Evolutionary conservation across 352 stramenopile species (phyloP).

Genomic region (Globisporangium mamillatum): DNA sequence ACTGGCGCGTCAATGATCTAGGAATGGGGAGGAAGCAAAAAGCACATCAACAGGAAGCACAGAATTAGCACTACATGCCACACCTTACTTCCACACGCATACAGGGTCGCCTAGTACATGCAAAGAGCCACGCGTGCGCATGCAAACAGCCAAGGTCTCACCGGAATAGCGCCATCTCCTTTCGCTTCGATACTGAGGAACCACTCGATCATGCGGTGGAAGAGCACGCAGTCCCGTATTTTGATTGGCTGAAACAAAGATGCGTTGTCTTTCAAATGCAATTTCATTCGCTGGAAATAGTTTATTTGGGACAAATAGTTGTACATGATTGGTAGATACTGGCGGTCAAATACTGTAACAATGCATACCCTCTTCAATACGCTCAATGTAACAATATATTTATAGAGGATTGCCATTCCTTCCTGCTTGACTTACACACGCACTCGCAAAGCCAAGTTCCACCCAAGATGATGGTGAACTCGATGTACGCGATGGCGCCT

Average conservation of each 20-base stretch:
- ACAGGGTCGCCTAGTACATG: background rate
- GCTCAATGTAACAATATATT: background rate
- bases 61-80: background rate
- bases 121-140: background rate
- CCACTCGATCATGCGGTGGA: constrained; percentile 1
- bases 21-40: background rate
- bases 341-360: background rate
- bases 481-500: background rate
- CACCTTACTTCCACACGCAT: background rate
- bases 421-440: background rate
- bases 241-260: constrained; percentile 3
- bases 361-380: background rate
- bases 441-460: background rate
- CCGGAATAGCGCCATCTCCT: constrained; percentile 40
- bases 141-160: constrained; percentile 21
- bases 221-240: background rate
- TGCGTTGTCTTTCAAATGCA: background rate
- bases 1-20: constrained; percentile 59
- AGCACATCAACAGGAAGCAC: background rate
- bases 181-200: constrained; percentile 30
- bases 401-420: background rate
- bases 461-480: background rate
- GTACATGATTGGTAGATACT: background rate
- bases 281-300: constrained; percentile 2
- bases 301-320: background rate